These are phyloP conservation scores for Oryza nivara DNA, from an alignment of 176 grass and related monocot species.

Conservation along the genomic window DNA sequence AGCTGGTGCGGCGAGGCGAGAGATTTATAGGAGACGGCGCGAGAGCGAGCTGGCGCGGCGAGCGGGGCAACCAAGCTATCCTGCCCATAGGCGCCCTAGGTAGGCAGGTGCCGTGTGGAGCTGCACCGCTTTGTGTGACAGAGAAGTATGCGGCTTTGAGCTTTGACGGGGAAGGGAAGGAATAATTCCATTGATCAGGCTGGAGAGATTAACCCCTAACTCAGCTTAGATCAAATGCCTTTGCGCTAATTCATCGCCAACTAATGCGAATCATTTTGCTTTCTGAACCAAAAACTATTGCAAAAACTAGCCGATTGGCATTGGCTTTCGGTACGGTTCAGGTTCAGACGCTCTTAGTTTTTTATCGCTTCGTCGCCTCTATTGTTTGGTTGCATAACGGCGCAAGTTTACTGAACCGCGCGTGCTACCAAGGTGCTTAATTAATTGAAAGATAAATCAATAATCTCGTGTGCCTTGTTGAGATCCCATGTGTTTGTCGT, in stretches of 20 bases:
- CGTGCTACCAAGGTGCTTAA: conserved; percentile 5
- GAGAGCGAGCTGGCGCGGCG: conserved; percentile 31
- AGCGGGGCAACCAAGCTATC: background rate
- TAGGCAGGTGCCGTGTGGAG: conserved; percentile 47
- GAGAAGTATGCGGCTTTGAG: conserved; percentile 35
- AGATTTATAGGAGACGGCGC: conserved; percentile 18
- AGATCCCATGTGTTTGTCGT: background rate
- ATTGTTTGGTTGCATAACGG: conserved; percentile 1
- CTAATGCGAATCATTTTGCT: background rate
- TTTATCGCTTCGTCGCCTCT: background rate
- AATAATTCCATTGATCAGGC: conserved; percentile 32
- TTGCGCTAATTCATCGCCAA: background rate
- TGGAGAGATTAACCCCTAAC: background rate
- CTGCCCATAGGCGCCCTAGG: background rate
- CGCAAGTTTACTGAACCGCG: conserved; percentile 9
- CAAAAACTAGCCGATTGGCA: background rate
- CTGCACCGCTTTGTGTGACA: conserved; percentile 26
- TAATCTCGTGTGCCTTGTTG: background rate
- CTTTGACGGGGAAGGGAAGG: conserved; percentile 42
- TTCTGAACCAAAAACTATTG: background rate
- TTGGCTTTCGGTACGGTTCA: conserved; percentile 2
- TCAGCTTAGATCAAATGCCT: background rate
- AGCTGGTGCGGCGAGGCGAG: background rate
- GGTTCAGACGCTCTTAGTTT: background rate
- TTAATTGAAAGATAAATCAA: background rate